Evolutionary conservation across 306 rosid genomes (phyloP).

Genomic region (Myrica gale): DNA sequence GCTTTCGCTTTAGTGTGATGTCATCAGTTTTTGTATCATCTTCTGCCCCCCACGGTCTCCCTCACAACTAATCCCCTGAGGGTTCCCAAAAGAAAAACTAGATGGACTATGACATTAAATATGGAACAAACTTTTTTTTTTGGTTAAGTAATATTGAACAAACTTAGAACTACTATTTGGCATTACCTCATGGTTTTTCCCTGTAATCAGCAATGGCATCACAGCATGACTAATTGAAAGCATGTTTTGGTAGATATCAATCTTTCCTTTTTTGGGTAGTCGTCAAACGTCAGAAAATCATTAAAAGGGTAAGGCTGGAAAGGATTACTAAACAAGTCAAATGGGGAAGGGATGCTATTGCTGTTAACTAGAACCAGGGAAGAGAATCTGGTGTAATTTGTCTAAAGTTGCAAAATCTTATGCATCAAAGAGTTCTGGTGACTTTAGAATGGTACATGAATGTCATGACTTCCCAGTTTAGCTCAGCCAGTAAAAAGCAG

Average conservation of each 20-base stretch:
- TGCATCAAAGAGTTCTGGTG: not conserved
- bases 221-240: not conserved
- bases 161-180: too few species aligned
- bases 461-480: not conserved
- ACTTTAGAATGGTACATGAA: not conserved
- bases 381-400: not conserved
- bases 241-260: not conserved
- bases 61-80: not conserved
- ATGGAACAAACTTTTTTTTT: not conserved
- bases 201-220: not conserved
- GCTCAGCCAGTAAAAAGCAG: not conserved
- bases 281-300: not conserved
- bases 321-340: not conserved
- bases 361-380: not conserved
- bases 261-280: not conserved
- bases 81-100: not conserved
- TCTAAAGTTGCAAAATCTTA: not conserved
- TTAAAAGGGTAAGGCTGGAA: not conserved
- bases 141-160: too few species aligned
- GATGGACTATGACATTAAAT: not conserved
- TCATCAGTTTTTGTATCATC: not conserved
- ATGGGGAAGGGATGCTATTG: not conserved
- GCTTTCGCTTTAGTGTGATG: not conserved
- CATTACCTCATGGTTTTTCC: too few species aligned
- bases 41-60: not conserved